Percentiles rank a stretch among this genome's conserved stretches.
phyloP scores from a whole-genome alignment of 2,329 filamentous ascomycete genomes.

The Claviceps fusiformis region DNA sequence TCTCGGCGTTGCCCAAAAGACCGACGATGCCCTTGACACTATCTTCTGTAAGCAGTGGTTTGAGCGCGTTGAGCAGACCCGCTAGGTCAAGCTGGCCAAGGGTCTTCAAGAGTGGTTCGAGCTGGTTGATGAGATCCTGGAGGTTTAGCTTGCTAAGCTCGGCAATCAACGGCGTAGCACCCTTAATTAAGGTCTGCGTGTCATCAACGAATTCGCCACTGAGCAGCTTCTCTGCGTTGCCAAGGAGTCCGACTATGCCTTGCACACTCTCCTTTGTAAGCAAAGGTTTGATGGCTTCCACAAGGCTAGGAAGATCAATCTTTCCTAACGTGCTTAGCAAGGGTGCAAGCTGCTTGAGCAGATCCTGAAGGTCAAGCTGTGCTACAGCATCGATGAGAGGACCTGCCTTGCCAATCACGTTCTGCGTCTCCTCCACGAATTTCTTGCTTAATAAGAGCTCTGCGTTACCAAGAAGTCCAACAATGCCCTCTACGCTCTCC shows the following conservation, averaged over 20 bases:
- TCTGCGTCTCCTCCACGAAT: slow-evolving; percentile 18
- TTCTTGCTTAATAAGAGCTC: slow-evolving; percentile 17
- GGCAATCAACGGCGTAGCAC: slow-evolving; percentile 18
- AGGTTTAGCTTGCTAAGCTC: slow-evolving; percentile 5
- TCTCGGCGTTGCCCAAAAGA: slow-evolving; percentile 19
- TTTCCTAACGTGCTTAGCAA: slow-evolving; percentile 14
- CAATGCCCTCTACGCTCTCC: slow-evolving; percentile 17
- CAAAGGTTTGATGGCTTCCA: slow-evolving; percentile 16
- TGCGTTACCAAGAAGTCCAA: slow-evolving; percentile 21
- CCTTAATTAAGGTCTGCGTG: slow-evolving; percentile 16
- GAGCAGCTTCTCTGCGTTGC: slow-evolving; percentile 18
- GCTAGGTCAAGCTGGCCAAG: slow-evolving; percentile 18
- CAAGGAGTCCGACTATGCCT: slow-evolving; percentile 5
- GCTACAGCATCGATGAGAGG: slow-evolving; percentile 12
- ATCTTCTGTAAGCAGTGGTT: slow-evolving; percentile 18
- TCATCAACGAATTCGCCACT: slow-evolving; percentile 14
- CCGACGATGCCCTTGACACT: slow-evolving; percentile 19
- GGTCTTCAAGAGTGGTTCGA: slow-evolving; percentile 10
- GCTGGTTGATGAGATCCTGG: slow-evolving; percentile 10
- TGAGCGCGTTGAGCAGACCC: slow-evolving; percentile 14
- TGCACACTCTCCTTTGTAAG: slow-evolving; percentile 19
- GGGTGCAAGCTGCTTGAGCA: slow-evolving; percentile 11
- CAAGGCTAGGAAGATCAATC: slow-evolving; percentile 16
- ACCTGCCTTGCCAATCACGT: slow-evolving; percentile 20
- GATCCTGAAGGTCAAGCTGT: slow-evolving; percentile 8